Base-by-base conservation (phyloP, 2,329 filamentous ascomycete genomes). In the Alternaria arbusti region DNA sequence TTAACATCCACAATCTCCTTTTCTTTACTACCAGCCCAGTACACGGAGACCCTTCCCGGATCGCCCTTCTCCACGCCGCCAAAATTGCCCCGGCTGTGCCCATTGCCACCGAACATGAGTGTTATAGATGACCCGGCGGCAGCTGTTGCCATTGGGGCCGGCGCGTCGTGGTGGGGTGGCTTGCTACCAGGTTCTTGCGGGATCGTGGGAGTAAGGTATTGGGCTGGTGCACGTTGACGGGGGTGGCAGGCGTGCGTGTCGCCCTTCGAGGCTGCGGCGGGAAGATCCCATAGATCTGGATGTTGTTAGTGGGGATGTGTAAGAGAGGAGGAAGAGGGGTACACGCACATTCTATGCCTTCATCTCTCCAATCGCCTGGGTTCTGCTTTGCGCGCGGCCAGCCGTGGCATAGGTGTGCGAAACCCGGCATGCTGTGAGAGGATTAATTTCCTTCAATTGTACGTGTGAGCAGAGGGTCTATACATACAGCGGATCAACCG, bases 41-140 rank as follows among this genome's bases (percentile, higher is more conserved):
- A 72, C 3, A 71, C 69, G 2, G 49, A 54, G 0, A 67, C 61
- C 1, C 32, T 44, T 0, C 70, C 67, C 0, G 66, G 54, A 25
- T 73, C 49, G 7, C 72, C 70, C 10, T 64, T 64, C 6, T 72
- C 73, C 15, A 74, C 74, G 13, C 73, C 73, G 11, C 73, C 73
- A 20, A 70, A 74, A 17, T 61, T 54, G 8, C 73, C 73, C n/a
- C 73, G 70, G 0, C 61, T 61, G 47, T 75, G 72, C 5, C 73
- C 73, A 15, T 75, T 75, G 17, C 73, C 73, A 11, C 73, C 73
- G 17, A 70, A 74, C 69, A 73, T 69, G 22, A 74, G 65, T 22
- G 66, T 70, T 28, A 75, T 69, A 1, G 30, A 57, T 1, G 57
- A 54, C 4, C 72, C 72, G 1, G 72, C 61, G 6, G 23, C 52